Evolutionary conservation across 257 asterid genomes (phyloP).

Genomic region (Misopates orontium): DNA sequence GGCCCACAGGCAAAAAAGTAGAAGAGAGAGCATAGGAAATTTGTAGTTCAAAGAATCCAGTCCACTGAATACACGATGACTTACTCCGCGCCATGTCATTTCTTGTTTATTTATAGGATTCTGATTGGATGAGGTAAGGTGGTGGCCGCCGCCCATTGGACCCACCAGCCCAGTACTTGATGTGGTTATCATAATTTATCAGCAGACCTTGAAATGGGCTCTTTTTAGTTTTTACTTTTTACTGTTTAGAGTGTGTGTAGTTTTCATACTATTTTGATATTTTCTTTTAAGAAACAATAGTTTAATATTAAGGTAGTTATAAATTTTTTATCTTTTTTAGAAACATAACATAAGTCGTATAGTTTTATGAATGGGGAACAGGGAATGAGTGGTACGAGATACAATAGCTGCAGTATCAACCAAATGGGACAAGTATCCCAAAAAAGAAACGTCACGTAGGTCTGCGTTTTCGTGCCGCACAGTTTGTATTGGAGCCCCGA

Average conservation of each 20-base stretch:
- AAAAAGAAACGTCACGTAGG: too few species aligned
- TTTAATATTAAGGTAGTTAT: too few species aligned
- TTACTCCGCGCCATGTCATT: conserved; percentile 21
- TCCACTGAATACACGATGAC: neutral
- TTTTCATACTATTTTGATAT: neutral
- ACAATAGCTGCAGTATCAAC: too few species aligned
- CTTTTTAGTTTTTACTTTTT: neutral
- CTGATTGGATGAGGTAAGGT: conserved; percentile 18
- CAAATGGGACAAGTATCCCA: too few species aligned
- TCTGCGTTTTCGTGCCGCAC: too few species aligned
- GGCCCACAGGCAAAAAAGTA: conserved; percentile 1
- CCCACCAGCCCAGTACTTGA: conserved; percentile 43
- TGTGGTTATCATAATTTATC: conserved; percentile 24
- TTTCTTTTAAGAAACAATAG: too few species aligned
- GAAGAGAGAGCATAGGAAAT: neutral
- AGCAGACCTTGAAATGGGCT: neutral
- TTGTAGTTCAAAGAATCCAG: conserved; percentile 23
- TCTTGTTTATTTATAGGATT: conserved; percentile 18
- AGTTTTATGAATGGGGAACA: too few species aligned
- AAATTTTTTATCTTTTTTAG: too few species aligned
- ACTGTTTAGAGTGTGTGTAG: neutral
- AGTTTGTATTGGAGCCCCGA: too few species aligned
- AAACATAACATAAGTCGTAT: too few species aligned
- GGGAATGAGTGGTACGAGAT: too few species aligned
- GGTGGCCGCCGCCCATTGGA: conserved; percentile 45